Evolutionary conservation across 306 rosid genomes (phyloP), one percentile per base, ranked within the genome.

Genomic region (Elaeagnus macrophylla): DNA sequence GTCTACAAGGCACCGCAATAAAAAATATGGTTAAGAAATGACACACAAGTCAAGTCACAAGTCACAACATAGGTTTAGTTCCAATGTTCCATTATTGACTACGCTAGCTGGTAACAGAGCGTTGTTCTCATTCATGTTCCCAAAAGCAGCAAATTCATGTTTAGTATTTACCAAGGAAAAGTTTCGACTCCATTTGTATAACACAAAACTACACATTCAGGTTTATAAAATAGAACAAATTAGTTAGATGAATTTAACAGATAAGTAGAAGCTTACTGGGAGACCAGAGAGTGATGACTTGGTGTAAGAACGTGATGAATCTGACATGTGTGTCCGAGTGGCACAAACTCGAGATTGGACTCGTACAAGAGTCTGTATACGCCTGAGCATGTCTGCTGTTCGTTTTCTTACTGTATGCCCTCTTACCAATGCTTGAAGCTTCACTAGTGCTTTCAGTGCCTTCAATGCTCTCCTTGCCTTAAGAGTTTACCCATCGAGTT

Each of bases 381-480:
- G 82, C 75, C 75, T 62, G 12, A 91, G 84, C 99, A 91, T 87
- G 72, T 91, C 95, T 1, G 96, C 67, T 11, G 86, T 84, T 72
- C 84, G 89, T 68, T 87, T 91, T 60, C 99, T 84, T 58, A 87
- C 95, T 46, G 87, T 84, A 78, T 87, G 83, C 43, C 99, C 96
- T 50, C 96, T 77, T 71, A 83, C 99, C 74, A 91, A 72, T 11
- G 99, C 89, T 69, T 91, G 96, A 69, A 91, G 82, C 69, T 84
- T 91, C 79, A 91, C 99, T 61, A 91, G 60, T 56, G 96, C 80
- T 66, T 84, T 91, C 7, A 91, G 93, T 62, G 99, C 96, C 70
- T 83, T 83, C 42, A 91, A 54, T 8, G 99, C 99, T 61, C 99
- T 84, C 79, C 85, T 91, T 62, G 96, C 96, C 99, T 91, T 65